phyloP scores from a whole-genome alignment of 768 basidiomycete species.

The Trametes cinnabarina region DNA sequence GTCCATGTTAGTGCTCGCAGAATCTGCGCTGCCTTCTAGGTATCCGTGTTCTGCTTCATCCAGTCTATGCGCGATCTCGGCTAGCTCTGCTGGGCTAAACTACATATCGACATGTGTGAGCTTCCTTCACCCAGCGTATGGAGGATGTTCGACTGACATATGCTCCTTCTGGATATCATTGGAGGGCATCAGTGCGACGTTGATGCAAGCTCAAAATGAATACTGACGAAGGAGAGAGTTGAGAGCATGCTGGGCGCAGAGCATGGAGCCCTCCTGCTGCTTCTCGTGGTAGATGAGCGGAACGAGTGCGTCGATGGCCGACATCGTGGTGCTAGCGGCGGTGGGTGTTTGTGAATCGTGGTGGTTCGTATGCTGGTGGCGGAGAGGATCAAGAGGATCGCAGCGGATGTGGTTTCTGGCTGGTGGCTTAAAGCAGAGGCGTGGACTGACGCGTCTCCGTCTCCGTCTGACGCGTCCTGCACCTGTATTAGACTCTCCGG shows the following conservation, averaged over 20 bases:
- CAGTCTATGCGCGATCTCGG: constrained; percentile 65
- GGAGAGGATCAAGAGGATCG: constrained; percentile 13
- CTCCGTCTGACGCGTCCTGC: constrained; percentile 21
- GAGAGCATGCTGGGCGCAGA: constrained; percentile 86
- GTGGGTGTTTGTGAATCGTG: background rate
- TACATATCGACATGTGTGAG: constrained; percentile 29
- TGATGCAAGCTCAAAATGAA: too few relatives aligned
- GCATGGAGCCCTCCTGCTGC: constrained; percentile 76
- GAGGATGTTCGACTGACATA: constrained; percentile 40
- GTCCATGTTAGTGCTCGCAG: constrained; percentile 79
- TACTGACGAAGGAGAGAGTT: constrained; percentile 75
- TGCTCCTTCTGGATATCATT: constrained; percentile 38
- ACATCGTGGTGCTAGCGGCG: constrained; percentile 40
- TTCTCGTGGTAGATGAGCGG: constrained; percentile 72
- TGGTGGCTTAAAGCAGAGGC: background rate
- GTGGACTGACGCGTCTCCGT: constrained; percentile 28
- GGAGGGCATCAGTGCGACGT: background rate
- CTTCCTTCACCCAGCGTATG: constrained; percentile 15
- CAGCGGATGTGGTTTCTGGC: too few relatives aligned
- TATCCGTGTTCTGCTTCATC: constrained; percentile 66
- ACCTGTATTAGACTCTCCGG: constrained; percentile 12
- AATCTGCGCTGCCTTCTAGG: constrained; percentile 43
- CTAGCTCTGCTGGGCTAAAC: constrained; percentile 81
- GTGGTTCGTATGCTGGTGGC: background rate
- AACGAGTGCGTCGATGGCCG: constrained; percentile 53